Evolutionary conservation across 75 land plant genomes (phyloP), one percentile per base, ranked within the genome.

Genomic region (Cunninghamia lanceolata): DNA sequence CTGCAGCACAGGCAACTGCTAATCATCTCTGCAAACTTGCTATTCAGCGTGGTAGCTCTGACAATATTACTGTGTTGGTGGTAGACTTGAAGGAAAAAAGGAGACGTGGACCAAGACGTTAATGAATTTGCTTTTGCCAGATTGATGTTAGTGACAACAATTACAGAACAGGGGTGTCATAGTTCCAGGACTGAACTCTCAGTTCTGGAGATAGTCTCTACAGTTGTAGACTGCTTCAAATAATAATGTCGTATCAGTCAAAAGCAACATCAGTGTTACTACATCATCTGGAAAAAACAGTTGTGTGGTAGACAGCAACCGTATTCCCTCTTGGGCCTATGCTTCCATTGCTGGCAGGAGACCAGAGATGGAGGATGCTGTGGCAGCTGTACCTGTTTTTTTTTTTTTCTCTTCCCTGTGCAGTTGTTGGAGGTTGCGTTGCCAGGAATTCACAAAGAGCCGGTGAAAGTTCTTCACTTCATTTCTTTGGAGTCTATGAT

Each of bases 401-500:
- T 3, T 93, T 94, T 76, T 46, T 84, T 1, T 85, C 87, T 43
- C 87, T 95, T 74, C 96, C 95, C 10, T 73, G 88, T 38, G 32
- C 84, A 39, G 90, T 91, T 90, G 88, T 92, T n/a, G 84, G 83
- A 77, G 88, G 82, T 74, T 87, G 87, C 38, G 75, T 45, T 25
- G 88, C 86, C 47, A 84, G 87, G 17, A 90, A 90, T 80, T 88
- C 87, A 17, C 40, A 86, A 40, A 85, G 74, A 47, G 76, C 82
- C 39, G 74, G 84, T 84, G 83, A 78, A 54, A 80, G 89, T 73
- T 87, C 87, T 36, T 84, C 76, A 30, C 56, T 85, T 9, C 96
- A 96, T 88, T 96, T 94, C 87, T 96, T 94, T 86, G 96, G 96
- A 25, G 96, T 96, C 19, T 96, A 96, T 87, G 97, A 96, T 88